Conservation (phyloP, 2,329 filamentous ascomycete genomes). For the Parastagonospora nodorum region DNA sequence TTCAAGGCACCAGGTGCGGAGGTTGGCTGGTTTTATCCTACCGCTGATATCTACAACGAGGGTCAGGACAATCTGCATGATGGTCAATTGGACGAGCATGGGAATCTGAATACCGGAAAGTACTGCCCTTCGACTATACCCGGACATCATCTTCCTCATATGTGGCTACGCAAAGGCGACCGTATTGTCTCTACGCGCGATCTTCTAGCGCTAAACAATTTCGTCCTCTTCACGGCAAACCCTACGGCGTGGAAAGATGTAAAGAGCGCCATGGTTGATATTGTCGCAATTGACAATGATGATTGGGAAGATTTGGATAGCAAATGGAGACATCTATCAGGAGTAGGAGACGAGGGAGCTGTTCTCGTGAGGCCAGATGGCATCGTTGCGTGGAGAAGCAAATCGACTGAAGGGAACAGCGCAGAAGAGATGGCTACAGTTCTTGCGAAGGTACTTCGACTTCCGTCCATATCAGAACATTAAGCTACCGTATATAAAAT, state of each 20-base stretch:
- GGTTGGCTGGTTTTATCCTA: constrained; percentile 45
- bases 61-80: constrained; percentile 18
- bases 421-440: not conserved
- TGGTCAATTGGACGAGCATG: constrained; percentile 22
- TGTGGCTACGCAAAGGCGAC: constrained; percentile 24
- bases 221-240: not conserved
- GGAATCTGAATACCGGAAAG: constrained; percentile 1
- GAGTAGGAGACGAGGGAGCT: constrained; percentile 21
- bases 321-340: constrained; percentile 15
- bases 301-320: constrained; percentile 18
- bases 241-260: not conserved
- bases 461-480: too few relatives aligned
- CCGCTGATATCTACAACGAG: constrained; percentile 22
- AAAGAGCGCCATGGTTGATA: not conserved
- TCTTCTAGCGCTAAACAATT: not conserved
- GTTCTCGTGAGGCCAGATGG: constrained; percentile 41
- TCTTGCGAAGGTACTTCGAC: not conserved
- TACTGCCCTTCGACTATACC: constrained; percentile 35
- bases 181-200: not conserved
- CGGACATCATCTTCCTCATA: constrained; percentile 42
- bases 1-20: constrained; percentile 43
- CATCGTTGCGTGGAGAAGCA: constrained; percentile 29
- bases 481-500: too few relatives aligned
- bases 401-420: not conserved
- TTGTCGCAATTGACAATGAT: not conserved